These are phyloP conservation scores for Sphaerulina vaccinii DNA, from an alignment of 2,329 filamentous ascomycete species.

Conservation along the genomic window DNA sequence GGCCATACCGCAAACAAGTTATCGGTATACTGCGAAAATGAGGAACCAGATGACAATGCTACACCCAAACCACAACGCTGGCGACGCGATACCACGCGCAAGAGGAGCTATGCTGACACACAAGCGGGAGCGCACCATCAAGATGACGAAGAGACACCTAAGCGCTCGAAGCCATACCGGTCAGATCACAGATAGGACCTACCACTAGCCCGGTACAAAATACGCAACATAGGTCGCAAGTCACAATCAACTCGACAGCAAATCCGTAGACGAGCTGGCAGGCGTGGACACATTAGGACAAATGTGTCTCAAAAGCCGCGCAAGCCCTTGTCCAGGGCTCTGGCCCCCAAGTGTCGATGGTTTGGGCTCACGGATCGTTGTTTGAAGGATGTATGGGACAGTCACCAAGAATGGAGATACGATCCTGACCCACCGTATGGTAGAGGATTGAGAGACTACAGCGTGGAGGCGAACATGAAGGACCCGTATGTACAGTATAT, in stretches of 20 bases:
- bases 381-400: not conserved
- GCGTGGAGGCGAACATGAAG: constrained; percentile 1
- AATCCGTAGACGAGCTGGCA: not conserved
- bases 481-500: not conserved
- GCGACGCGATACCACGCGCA: constrained; percentile 12
- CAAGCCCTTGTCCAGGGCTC: not conserved
- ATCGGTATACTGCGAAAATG: constrained; percentile 4
- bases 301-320: not conserved
- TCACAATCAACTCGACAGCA: not conserved
- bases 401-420: constrained; percentile 6
- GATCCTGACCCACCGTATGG: constrained; percentile 3
- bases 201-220: not conserved
- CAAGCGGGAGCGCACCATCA: constrained; percentile 18
- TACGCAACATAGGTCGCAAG: too few relatives aligned
- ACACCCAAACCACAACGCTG: constrained; percentile 22
- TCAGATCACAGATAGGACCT: constrained; percentile 1
- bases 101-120: constrained; percentile 27
- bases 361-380: not conserved
- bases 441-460: constrained; percentile 1
- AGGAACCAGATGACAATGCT: constrained; percentile 23
- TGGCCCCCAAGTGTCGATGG: not conserved
- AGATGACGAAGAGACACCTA: constrained; percentile 25
- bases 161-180: constrained; percentile 15
- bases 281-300: not conserved
- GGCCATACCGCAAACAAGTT: constrained; percentile 1